A percentile compares a stretch with the other conserved stretches of the same genome.
These are phyloP conservation scores for Dichotomopilus funicola DNA, from an alignment of 2,329 filamentous ascomycete species.

Conservation along the genomic window DNA sequence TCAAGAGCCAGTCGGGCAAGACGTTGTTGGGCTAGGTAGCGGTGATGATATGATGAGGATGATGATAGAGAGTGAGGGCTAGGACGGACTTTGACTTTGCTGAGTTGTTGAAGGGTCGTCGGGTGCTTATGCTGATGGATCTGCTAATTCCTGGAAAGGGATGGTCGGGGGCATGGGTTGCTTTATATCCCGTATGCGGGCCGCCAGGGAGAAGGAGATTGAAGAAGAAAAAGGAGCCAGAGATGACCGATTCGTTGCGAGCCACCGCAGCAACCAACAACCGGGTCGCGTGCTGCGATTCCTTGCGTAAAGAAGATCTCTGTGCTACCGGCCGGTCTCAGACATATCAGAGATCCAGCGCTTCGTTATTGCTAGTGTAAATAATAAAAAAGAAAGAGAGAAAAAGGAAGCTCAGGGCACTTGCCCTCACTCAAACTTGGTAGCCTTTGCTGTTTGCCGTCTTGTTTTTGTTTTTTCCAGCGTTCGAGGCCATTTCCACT, in stretches of 20 bases:
- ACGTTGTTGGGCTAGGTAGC: no score
- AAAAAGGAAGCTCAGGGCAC: background rate
- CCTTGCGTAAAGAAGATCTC: constrained; percentile 2
- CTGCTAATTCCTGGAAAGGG: background rate
- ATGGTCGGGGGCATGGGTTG: constrained; percentile 2
- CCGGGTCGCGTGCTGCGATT: constrained; percentile 7
- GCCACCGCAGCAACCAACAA: background rate
- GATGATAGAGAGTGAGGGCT: no score
- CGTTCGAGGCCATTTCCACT: background rate
- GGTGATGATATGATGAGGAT: no score
- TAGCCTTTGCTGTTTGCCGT: no score
- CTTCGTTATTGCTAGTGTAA: background rate
- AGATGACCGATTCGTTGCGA: background rate
- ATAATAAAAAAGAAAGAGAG: background rate
- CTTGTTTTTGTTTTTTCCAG: no score
- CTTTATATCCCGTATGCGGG: constrained; percentile 12
- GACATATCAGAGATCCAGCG: background rate
- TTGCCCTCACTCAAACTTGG: background rate
- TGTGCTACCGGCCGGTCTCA: constrained; percentile 10
- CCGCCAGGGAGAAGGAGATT: background rate
- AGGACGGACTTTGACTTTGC: background rate
- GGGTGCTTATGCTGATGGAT: background rate
- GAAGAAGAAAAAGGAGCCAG: background rate
- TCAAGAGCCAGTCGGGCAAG: no score
- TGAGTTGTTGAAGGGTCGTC: background rate